Evolutionary conservation across 1,284 basidiomycete genomes (phyloP), one percentile per base, ranked within the genome.

Genomic region (Fomitopsis palustris): DNA sequence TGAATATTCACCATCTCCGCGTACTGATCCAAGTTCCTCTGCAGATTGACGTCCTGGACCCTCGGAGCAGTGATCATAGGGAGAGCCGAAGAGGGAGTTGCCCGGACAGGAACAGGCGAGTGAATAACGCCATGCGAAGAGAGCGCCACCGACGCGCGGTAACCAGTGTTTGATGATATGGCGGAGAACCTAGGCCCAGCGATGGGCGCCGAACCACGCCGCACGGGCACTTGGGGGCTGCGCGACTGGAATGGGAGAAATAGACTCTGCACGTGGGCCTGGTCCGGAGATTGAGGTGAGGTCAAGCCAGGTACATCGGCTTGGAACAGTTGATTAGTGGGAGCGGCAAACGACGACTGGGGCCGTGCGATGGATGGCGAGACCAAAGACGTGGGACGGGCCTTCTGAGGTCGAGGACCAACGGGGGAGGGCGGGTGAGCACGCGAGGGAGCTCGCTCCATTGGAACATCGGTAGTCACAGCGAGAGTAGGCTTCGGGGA

Each of bases 371-470:
- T 38, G 52, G 27, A 54, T 53, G 7, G 60, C 47, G 38, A 60
- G 47, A 65, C 59, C 31, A 75, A 71, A n/a, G 74, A 74, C 42
- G 68, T 62, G 1, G 74, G 75, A 17, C 73, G 75, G 41, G 70
- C 67, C 47, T 70, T 75, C 37, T 68, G 75, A 3, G 72, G 69
- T 4, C 77, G 72, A 19, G 81, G 79, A 14, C 82, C 82, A 47
- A 74, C 70, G n/a, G 83, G 83, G 29, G 81, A 80, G 7, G 76
- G 72, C 3, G 81, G 75, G 41, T 80, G 75, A 51, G 79, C 77
- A 54, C 79, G 77, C 53, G 67, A 72, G 57, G 61, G 66, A 23
- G 61, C 55, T 17, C 63, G 54, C 10, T 70, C 69, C 31, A 58
- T 57, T 6, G 59, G 58, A 2, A 61, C 56, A 31, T 62, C 42